These are phyloP conservation scores for Podaxis sp. DNA, from an alignment of 768 basidiomycete genomes.

Conservation along the genomic window DNA sequence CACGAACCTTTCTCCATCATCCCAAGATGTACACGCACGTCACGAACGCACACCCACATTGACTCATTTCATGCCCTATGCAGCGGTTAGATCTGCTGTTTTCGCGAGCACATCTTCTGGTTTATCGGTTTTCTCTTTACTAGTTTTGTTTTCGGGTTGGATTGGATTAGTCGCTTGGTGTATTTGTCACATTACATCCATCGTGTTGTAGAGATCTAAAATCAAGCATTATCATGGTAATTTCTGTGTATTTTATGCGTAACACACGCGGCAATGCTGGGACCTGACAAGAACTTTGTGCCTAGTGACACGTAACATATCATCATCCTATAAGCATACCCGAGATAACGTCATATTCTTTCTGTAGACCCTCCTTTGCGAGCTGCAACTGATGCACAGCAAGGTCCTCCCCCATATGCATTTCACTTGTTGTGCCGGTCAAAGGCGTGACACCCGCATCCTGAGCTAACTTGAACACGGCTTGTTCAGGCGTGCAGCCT, in stretches of 20 bases:
- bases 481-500: slow-evolving; percentile 61
- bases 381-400: slow-evolving; percentile 11
- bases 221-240: background rate
- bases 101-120: background rate
- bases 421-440: slow-evolving; percentile 68
- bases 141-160: slow-evolving; percentile 8
- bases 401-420: slow-evolving; percentile 51
- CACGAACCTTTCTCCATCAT: background rate
- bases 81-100: background rate
- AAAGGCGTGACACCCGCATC: slow-evolving; percentile 66
- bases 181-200: background rate
- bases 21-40: background rate
- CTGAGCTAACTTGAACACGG: slow-evolving; percentile 69
- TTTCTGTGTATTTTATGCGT: background rate
- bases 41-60: background rate
- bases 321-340: slow-evolving; percentile 3
- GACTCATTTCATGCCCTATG: background rate
- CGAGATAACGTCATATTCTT: slow-evolving; percentile 3
- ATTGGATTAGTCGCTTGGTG: background rate
- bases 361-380: slow-evolving; percentile 9
- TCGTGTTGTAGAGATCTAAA: background rate
- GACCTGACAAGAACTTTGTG: background rate
- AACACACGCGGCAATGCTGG: background rate
- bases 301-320: background rate
- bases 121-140: background rate